Evolutionary conservation across 805 yeast species (phyloP).

Genomic region (Hanseniaspora hatyaiensis): DNA sequence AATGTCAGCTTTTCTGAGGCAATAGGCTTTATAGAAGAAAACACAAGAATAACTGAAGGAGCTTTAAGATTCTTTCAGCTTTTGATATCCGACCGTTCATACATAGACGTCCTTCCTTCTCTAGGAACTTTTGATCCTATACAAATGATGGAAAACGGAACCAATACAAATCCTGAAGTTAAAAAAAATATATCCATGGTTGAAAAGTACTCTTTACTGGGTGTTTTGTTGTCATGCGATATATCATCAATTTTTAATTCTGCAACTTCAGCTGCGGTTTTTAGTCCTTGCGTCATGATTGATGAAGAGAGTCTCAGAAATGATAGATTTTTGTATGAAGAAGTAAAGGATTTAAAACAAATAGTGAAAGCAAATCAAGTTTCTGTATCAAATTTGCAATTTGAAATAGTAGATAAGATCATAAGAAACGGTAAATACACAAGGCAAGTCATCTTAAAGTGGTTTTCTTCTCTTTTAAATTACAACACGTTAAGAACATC

Average conservation of each 20-base stretch:
- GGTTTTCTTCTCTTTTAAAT: conserved; percentile 65
- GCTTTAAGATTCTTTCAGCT: conserved; percentile 24
- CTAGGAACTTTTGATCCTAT: conserved; percentile 37
- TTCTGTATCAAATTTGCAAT: conserved; percentile 49
- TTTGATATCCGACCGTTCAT: conserved; percentile 19
- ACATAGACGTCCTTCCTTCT: conserved; percentile 34
- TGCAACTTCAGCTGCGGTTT: conserved; percentile 40
- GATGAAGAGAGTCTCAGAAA: conserved; percentile 14
- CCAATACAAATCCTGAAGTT: background rate
- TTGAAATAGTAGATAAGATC: conserved; percentile 57
- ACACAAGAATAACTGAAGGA: conserved; percentile 22
- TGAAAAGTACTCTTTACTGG: conserved; percentile 57
- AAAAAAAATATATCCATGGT: conserved; percentile 30
- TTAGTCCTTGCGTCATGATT: conserved; percentile 19
- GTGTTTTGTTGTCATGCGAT: conserved; percentile 49
- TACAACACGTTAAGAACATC: conserved; percentile 80
- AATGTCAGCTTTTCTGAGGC: background rate
- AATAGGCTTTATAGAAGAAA: conserved; percentile 7
- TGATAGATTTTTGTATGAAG: conserved; percentile 22
- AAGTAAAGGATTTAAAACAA: conserved; percentile 39
- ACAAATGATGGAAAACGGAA: background rate
- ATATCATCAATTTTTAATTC: conserved; percentile 56
- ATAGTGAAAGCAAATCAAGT: conserved; percentile 55
- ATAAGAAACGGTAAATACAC: conserved; percentile 61
- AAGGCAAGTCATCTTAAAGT: conserved; percentile 50